Evolutionary conservation across 805 yeast genomes (phyloP).

Genomic region (Metschnikowia picachoensis): DNA sequence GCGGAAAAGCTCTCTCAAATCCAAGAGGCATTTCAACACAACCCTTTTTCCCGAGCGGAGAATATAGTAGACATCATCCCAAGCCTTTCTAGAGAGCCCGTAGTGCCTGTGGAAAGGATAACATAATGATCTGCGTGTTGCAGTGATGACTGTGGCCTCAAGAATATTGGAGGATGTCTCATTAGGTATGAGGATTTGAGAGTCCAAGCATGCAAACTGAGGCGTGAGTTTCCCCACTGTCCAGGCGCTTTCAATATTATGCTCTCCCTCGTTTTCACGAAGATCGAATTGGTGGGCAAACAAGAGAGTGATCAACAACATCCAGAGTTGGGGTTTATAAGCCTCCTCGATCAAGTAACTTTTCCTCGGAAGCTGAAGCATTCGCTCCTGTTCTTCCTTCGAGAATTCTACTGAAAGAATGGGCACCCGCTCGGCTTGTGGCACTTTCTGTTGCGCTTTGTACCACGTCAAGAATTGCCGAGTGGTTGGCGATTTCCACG

Average conservation of each 20-base stretch:
- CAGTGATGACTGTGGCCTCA: conserved; percentile 52
- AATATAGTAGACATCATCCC: conserved; percentile 70
- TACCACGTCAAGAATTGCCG: conserved; percentile 46
- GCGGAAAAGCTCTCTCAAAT: conserved; percentile 68
- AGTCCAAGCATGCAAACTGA: conserved; percentile 69
- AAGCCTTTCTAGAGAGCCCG: conserved; percentile 53
- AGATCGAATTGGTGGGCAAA: conserved; percentile 75
- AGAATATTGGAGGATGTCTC: conserved; percentile 35
- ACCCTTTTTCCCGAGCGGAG: conserved; percentile 67
- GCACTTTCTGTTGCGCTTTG: conserved; percentile 30
- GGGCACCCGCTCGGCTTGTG: conserved; percentile 20
- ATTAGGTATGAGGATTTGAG: conserved; percentile 40
- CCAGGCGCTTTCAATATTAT: conserved; percentile 90
- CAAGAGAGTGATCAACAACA: conserved; percentile 60
- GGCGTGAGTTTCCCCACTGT: conserved; percentile 84
- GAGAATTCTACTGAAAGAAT: conserved; percentile 50
- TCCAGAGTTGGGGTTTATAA: conserved; percentile 48
- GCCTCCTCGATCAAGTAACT: conserved; percentile 53
- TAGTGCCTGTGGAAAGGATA: conserved; percentile 79
- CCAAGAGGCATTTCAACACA: conserved; percentile 57
- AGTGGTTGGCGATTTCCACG: conserved; percentile 51
- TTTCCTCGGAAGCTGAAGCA: conserved; percentile 67
- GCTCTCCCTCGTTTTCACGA: conserved; percentile 66
- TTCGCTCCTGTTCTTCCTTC: conserved; percentile 57
- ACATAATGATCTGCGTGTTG: conserved; percentile 67